Evolutionary conservation across 2,329 filamentous ascomycete species (phyloP).

Genomic region (Ophiocordyceps camponoti-leonardi): DNA sequence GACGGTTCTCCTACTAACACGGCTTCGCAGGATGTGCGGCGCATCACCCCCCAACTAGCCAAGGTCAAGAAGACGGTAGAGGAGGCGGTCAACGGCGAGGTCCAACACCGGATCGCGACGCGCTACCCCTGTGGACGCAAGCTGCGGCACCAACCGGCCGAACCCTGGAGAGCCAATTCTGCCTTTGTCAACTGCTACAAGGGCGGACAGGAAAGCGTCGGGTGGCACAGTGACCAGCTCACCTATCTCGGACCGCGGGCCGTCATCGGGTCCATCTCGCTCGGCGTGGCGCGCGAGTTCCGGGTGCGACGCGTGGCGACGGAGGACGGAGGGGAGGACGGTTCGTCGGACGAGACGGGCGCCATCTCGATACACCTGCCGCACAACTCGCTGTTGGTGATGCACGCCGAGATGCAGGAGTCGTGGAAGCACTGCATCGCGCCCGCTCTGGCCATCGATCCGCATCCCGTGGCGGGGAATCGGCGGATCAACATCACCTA

Average conservation of each 20-base stretch:
- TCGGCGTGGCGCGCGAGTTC: constrained; percentile 89
- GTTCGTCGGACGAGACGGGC: constrained; percentile 48
- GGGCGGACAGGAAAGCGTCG: constrained; percentile 65
- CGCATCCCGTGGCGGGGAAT: constrained; percentile 67
- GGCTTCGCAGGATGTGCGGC: constrained; percentile 46
- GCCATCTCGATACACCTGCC: constrained; percentile 88
- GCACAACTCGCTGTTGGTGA: constrained; percentile 82
- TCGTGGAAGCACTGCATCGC: constrained; percentile 85
- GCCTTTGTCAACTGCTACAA: constrained; percentile 92
- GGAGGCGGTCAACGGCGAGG: constrained; percentile 58
- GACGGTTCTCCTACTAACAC: no score
- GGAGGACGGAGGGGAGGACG: constrained; percentile 24
- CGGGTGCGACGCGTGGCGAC: constrained; percentile 64
- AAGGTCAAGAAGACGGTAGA: constrained; percentile 55
- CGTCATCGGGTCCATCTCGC: constrained; percentile 74
- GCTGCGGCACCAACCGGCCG: constrained; percentile 58
- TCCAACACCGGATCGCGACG: constrained; percentile 50
- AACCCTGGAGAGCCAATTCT: constrained; percentile 67
- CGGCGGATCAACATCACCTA: constrained; percentile 89
- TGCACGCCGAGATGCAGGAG: constrained; percentile 98
- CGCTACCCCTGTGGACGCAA: constrained; percentile 55
- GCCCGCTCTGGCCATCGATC: constrained; percentile 59
- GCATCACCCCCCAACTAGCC: constrained; percentile 57
- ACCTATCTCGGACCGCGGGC: constrained; percentile 84
- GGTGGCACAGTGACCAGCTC: constrained; percentile 83